A percentile compares a stretch with the other conserved stretches of the same genome.
Conservation (phyloP, 2,329 filamentous ascomycete genomes). For the Aspergillus calidoustus region DNA sequence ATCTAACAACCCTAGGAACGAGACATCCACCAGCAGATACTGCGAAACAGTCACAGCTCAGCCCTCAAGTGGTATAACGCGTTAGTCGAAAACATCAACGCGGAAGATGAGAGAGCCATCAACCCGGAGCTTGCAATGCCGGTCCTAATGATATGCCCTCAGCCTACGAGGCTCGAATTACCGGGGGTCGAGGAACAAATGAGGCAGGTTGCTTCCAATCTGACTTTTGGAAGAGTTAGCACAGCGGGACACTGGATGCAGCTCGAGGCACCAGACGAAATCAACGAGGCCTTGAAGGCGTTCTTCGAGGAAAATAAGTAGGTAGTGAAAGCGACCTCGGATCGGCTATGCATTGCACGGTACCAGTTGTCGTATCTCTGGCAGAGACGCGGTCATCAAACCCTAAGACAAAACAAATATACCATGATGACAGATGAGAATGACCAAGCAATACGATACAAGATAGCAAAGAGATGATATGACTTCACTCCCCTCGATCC, state of each 20-base stretch:
- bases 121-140: conserved; percentile 24
- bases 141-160: conserved; percentile 25
- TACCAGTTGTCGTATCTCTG: neutral
- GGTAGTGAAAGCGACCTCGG: neutral
- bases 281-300: conserved; percentile 26
- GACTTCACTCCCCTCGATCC: neutral
- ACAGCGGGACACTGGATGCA: conserved; percentile 32
- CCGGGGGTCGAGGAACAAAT: conserved; percentile 21
- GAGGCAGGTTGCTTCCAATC: conserved; percentile 20
- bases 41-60: conserved; percentile 24
- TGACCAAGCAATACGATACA: neutral
- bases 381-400: neutral
- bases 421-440: neutral
- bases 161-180: conserved; percentile 17
- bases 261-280: conserved; percentile 30
- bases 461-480: neutral
- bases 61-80: conserved; percentile 33
- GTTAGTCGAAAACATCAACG: conserved; percentile 27
- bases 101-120: conserved; percentile 26
- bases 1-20: conserved; percentile 23
- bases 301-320: conserved; percentile 16
- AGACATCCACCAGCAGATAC: conserved; percentile 25
- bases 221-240: conserved; percentile 25
- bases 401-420: neutral
- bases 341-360: neutral